Base-by-base conservation (phyloP, 2,329 filamentous ascomycete species). In the Scedosporium apiospermum region DNA sequence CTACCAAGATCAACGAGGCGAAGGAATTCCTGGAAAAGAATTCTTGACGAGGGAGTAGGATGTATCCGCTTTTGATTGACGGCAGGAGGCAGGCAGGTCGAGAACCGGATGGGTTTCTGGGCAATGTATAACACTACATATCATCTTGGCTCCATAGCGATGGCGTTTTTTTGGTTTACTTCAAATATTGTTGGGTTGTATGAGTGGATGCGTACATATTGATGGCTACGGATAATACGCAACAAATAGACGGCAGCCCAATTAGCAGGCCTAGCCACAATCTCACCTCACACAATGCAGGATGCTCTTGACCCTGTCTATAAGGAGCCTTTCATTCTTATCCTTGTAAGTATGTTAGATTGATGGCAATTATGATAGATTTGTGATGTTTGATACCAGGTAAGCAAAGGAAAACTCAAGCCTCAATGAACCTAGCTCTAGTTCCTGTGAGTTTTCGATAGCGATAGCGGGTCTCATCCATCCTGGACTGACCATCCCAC, bases 1-100 rank as follows among this genome's bases (percentile, higher is more conserved):
- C 95, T 14, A 97, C 93, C 62, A 99, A 99, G 77, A 89, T 99
- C 73, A 99, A 99, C 77, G 95, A 99, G 76, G 95, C 95, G 46
- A 99, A 99, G 77, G 93, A 98, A 74, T 85, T 98, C 66, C 74
- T 99, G 68, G 95, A 99, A 74, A 97, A 96, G 76, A 80, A 78
- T 61, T 64, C 69, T 68, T 21, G 59, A 65, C 26, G 73, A n/a
- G 26, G 34, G 34, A 38, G 34, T 38, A 30, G 27, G 4, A 26
- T 2, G 18, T 16, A 21, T n/a, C 44, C 4, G 51, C 34, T 21
- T 26, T 23, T 44, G n/a, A 58, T 16, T 58, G 18, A 21, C 4
- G 44, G 26, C 38, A 7, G 18, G 16, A 27, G 23, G 38, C 27
- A 60, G 63, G 57, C 61, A 61, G 58, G 12, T 18, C 6, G 59